Evolutionary conservation across 2,329 filamentous ascomycete species (phyloP), one percentile per base, ranked within the genome.

Genomic region (Monosporascus sp.): DNA sequence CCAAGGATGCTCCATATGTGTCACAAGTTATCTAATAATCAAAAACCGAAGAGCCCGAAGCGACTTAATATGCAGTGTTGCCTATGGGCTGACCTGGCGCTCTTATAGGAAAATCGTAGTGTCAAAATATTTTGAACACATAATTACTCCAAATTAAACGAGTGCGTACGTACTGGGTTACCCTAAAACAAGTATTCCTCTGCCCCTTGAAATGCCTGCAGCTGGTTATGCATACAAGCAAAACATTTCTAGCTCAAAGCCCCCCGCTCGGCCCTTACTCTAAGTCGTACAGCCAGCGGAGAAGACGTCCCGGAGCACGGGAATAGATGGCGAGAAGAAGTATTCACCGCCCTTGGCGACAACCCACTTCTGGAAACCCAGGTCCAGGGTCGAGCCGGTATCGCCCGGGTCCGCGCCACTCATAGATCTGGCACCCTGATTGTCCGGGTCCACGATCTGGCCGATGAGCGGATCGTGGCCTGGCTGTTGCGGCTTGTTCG

Each of bases 271-370:
- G 22, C 18, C 3, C 20, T 46, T 7, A 6, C 15, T 24, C 24
- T 31, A 3, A 7, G 11, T 46, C 3, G 43, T 31, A 11, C 1
- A 46, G 7, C 24, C 43, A 46, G 22, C 17, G 11, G 43, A 18
- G 22, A 46, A 46, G 24, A 46, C 43, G 9, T 46, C 43, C 2
- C 43, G 43, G 22, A 71, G 55, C 1, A 65, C 61, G 20, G 62
- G 50, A 43, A 77, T 68, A 2, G 71, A 74, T 7, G 74, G 74
- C 24, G 71, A 67, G 59, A 77, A 76, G 65, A 76, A 75, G 51
- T 77, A 77, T 53, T 76, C 74, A 5, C 74, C 74, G 15, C 74
- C 74, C 27, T 62, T 67, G 0, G 70, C 65, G 36, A 73, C 60
- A 3, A 76, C 74, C 69, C 74, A 76, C 50, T 62, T 61, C 46